A percentile compares a stretch with the other conserved stretches of the same genome.
These are phyloP conservation scores for Raphidocelis subcapitata DNA, from an alignment of 139 green algal genomes.

Conservation along the genomic window DNA sequence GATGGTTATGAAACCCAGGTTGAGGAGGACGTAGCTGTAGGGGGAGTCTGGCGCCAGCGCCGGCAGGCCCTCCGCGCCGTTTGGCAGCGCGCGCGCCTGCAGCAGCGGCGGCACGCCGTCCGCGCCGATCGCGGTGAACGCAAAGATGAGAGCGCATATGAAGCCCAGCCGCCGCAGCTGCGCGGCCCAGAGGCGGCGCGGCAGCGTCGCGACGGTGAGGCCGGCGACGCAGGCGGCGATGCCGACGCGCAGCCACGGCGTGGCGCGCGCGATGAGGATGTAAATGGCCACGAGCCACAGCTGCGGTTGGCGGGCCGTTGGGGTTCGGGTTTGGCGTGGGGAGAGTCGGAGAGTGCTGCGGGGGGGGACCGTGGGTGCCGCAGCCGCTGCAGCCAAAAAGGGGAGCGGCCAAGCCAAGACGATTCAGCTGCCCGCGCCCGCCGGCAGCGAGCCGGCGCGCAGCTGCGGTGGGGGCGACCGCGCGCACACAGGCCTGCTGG, in stretches of 20 bases:
- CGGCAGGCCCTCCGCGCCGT: conserved; percentile 40
- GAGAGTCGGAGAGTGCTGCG: no score
- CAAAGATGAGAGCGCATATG: conserved; percentile 65
- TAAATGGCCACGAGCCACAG: conserved; percentile 74
- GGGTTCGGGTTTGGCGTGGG: not conserved
- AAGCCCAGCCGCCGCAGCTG: conserved; percentile 65
- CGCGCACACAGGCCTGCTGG: no score
- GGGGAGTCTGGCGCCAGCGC: conserved; percentile 19
- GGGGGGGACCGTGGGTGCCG: no score
- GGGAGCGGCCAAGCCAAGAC: no score
- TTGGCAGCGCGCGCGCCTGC: conserved; percentile 39
- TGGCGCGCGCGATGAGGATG: conserved; percentile 59
- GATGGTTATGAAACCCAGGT: conserved; percentile 67
- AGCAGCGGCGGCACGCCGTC: conserved; percentile 70
- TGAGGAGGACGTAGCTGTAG: conserved; percentile 72
- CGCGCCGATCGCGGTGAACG: conserved; percentile 44
- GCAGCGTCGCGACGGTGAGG: conserved; percentile 48
- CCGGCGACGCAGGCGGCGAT: conserved; percentile 39
- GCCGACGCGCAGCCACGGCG: conserved; percentile 32
- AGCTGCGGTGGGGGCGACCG: no score
- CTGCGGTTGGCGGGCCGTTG: conserved; percentile 27
- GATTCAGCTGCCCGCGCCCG: no score
- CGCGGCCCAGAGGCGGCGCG: conserved; percentile 50
- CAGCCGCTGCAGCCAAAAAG: no score
- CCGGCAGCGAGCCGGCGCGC: no score